phyloP scores from a whole-genome alignment of 768 basidiomycete genomes.

The Pulveroboletus sp. region DNA sequence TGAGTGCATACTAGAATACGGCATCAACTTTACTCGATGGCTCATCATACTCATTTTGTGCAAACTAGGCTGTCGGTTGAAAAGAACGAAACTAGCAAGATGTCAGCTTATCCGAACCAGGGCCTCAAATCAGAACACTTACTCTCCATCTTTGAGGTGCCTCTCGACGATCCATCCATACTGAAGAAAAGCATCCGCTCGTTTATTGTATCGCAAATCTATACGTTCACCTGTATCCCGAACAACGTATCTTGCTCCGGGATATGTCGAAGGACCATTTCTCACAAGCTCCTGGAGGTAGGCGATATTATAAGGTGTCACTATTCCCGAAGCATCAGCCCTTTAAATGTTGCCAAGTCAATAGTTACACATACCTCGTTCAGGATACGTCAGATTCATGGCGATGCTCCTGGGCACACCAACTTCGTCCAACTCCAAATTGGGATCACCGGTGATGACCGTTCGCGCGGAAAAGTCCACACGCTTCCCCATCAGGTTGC shows the following conservation, averaged over 20 bases:
- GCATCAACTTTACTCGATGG: slow-evolving; percentile 95
- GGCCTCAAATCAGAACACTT: slow-evolving; percentile 35
- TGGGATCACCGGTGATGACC: slow-evolving; percentile 98
- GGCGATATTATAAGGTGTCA: slow-evolving; percentile 95
- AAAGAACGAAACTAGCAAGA: slow-evolving; percentile 43
- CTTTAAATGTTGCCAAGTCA: neutral
- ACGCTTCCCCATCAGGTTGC: slow-evolving; percentile 99
- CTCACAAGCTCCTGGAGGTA: slow-evolving; percentile 93
- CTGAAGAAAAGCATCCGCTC: slow-evolving; percentile 91
- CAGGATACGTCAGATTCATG: slow-evolving; percentile 97
- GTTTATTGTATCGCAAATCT: slow-evolving; percentile 94
- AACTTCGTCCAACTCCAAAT: slow-evolving; percentile 93
- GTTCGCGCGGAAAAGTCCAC: slow-evolving; percentile 99
- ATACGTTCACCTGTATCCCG: slow-evolving; percentile 97
- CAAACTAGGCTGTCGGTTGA: slow-evolving; percentile 97
- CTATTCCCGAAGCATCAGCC: slow-evolving; percentile 38
- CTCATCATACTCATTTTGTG: slow-evolving; percentile 99
- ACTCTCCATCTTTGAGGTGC: slow-evolving; percentile 98
- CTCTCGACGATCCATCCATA: slow-evolving; percentile 99
- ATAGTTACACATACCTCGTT: slow-evolving; percentile 63
- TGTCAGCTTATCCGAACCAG: neutral
- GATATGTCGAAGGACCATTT: slow-evolving; percentile 92
- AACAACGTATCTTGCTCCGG: slow-evolving; percentile 95
- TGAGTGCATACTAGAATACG: slow-evolving; percentile 83
- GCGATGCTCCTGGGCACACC: slow-evolving; percentile 95